These are phyloP conservation scores for Lactifluus echinatus DNA, from an alignment of 768 basidiomycete genomes.

Conservation along the genomic window DNA sequence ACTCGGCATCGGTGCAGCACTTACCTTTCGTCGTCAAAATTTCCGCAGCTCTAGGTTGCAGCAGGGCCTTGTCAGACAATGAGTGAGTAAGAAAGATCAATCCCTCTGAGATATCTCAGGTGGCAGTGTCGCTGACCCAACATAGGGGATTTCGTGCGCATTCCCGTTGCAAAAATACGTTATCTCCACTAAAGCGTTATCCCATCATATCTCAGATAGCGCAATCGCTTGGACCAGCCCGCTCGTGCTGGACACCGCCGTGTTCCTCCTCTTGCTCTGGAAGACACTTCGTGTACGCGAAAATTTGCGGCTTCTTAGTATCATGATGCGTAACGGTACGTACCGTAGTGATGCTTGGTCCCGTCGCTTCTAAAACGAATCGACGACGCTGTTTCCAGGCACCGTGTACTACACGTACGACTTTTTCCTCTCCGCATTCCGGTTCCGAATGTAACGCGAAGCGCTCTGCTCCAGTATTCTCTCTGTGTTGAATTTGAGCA, in stretches of 20 bases:
- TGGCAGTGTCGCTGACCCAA: neutral
- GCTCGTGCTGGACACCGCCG: neutral
- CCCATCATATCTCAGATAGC: neutral
- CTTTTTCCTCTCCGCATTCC: no score
- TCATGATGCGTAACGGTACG: neutral
- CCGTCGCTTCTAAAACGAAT: neutral
- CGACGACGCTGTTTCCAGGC: neutral
- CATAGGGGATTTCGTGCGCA: neutral
- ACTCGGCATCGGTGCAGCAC: neutral
- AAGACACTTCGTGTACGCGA: neutral
- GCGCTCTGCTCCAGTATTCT: neutral
- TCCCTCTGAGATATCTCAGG: neutral
- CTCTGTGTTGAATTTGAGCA: neutral
- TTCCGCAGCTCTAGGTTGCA: neutral
- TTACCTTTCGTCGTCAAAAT: neutral
- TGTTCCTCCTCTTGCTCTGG: neutral
- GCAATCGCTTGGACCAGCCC: neutral
- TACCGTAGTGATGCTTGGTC: neutral
- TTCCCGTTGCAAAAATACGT: neutral
- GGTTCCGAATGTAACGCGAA: neutral
- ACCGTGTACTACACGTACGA: neutral
- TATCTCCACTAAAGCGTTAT: neutral
- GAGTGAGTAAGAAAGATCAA: constrained; percentile 2
- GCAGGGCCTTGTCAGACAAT: neutral
- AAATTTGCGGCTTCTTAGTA: neutral